These are phyloP conservation scores for Zasmidium cellare DNA, from an alignment of 2,329 filamentous ascomycete species.

Conservation along the genomic window DNA sequence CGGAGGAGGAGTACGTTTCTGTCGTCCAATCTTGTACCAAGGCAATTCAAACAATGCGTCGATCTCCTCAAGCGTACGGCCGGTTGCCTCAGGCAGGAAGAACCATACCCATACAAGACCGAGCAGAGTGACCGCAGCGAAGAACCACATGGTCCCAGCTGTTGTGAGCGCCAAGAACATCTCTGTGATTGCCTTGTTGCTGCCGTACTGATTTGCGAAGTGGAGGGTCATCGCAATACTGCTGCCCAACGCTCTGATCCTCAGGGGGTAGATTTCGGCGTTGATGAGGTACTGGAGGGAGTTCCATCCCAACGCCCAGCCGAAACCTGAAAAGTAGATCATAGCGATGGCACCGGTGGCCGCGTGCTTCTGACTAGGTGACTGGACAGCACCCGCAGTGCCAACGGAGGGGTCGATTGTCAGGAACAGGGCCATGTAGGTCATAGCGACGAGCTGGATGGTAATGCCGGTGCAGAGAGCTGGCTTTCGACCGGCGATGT, in stretches of 20 bases:
- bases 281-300: constrained; percentile 70
- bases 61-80: constrained; percentile 58
- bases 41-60: constrained; percentile 60
- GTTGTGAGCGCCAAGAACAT: constrained; percentile 56
- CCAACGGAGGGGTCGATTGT: constrained; percentile 60
- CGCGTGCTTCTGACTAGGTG: constrained; percentile 52
- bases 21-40: constrained; percentile 70
- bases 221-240: constrained; percentile 76
- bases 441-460: constrained; percentile 43
- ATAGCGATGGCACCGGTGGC: constrained; percentile 64
- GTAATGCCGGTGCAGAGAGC: constrained; percentile 46
- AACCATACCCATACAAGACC: constrained; percentile 66
- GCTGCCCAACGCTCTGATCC: constrained; percentile 69
- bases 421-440: constrained; percentile 57
- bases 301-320: constrained; percentile 59
- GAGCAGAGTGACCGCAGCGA: constrained; percentile 65
- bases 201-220: constrained; percentile 72
- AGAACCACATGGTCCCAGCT: constrained; percentile 76
- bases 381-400: constrained; percentile 48
- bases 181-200: constrained; percentile 68
- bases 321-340: constrained; percentile 61
- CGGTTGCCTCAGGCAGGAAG: constrained; percentile 52
- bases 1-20: constrained; percentile 31
- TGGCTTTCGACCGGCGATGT: constrained; percentile 25
- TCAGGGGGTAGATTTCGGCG: constrained; percentile 73